Evolutionary conservation across 805 yeast genomes (phyloP).

Genomic region (Saccharomycopsis malanga): DNA sequence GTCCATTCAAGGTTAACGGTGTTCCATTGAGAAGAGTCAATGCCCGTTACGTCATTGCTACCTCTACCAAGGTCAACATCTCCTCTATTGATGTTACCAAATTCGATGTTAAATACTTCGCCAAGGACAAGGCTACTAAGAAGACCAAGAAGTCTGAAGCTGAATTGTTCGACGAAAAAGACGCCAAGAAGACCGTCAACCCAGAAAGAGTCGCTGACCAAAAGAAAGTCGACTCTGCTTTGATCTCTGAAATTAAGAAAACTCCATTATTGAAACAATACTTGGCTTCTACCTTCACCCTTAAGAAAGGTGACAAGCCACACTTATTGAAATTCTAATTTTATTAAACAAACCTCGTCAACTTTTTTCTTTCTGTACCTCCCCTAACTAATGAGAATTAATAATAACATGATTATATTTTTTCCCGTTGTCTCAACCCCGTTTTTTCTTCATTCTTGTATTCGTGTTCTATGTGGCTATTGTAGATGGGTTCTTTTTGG

Average conservation of each 20-base stretch:
- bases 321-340: constrained; percentile 86
- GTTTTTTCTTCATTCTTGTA: too few relatives aligned
- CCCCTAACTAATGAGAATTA: neutral
- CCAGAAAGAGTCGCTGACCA: constrained; percentile 96
- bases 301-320: constrained; percentile 97
- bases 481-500: too few relatives aligned
- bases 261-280: constrained; percentile 96
- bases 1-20: constrained; percentile 99
- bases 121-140: constrained; percentile 85
- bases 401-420: neutral
- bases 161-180: constrained; percentile 78
- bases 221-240: constrained; percentile 88
- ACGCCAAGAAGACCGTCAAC: constrained; percentile 74
- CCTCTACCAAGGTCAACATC: constrained; percentile 86
- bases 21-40: constrained; percentile 99
- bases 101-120: constrained; percentile 91
- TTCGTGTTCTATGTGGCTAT: too few relatives aligned
- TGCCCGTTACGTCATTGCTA: constrained; percentile 97
- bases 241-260: constrained; percentile 91
- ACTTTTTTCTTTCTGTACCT: neutral
- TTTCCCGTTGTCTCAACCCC: neutral
- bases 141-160: constrained; percentile 75
- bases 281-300: constrained; percentile 91
- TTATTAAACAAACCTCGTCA: too few relatives aligned
- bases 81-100: constrained; percentile 78